Conservation (phyloP, 208 protist genomes). For the Leishmania amazonensis region DNA sequence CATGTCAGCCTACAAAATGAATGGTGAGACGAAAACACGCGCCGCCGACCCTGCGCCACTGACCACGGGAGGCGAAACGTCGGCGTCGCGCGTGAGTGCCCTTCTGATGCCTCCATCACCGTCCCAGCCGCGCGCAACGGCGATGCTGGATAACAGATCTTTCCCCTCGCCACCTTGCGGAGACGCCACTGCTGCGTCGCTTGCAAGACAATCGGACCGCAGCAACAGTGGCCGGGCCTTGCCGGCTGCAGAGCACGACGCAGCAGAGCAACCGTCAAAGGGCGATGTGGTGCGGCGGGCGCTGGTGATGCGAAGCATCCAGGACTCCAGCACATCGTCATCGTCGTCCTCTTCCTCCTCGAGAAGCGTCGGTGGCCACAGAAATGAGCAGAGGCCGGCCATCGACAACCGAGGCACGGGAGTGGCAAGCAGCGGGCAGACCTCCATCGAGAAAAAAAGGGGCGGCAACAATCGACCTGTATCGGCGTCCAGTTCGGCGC, state of each 20-base stretch:
- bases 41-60: constrained; percentile 10
- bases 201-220: neutral
- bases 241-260: neutral
- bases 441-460: neutral
- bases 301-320: neutral
- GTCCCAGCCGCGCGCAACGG: constrained; percentile 20
- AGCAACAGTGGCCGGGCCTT: neutral
- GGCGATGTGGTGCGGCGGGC: neutral
- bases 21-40: constrained; percentile 25
- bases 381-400: neutral
- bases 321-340: neutral
- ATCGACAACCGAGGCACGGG: neutral
- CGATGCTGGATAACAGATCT: neutral
- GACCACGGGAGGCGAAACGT: constrained; percentile 12
- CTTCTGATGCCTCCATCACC: constrained; percentile 33
- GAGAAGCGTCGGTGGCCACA: neutral
- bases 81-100: constrained; percentile 10
- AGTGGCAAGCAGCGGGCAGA: neutral
- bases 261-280: neutral
- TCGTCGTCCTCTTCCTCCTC: neutral
- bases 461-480: neutral
- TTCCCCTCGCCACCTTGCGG: neutral
- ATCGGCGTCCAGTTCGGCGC: neutral
- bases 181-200: neutral
- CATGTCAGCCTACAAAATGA: neutral